phyloP scores from a whole-genome alignment of 2,329 filamentous ascomycete genomes.

The Hypoxylon sp. region DNA sequence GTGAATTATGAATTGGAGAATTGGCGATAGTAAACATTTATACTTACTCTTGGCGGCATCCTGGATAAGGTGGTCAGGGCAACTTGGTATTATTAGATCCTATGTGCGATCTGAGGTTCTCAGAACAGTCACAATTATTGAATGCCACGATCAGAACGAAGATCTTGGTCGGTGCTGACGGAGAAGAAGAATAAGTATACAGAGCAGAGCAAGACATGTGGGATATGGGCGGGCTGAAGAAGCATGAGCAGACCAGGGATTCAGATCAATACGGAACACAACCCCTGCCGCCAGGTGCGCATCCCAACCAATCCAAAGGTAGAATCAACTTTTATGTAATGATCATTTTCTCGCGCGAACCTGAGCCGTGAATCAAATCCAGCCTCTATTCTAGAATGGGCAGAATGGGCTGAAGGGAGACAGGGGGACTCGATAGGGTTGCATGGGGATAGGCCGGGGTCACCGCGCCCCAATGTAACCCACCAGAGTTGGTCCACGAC shows the following conservation, averaged over 20 bases:
- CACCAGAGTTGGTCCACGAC: slow-evolving; percentile 3
- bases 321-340: slow-evolving; percentile 14
- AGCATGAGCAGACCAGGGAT: slow-evolving; percentile 26
- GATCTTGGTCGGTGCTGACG: slow-evolving; percentile 18
- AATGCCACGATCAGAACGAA: slow-evolving; percentile 21
- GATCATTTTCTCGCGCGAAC: slow-evolving; percentile 14
- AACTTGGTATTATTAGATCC: neutral
- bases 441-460: slow-evolving; percentile 27
- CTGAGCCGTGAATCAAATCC: slow-evolving; percentile 5
- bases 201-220: slow-evolving; percentile 7
- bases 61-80: slow-evolving; percentile 1
- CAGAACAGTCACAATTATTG: neutral
- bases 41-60: slow-evolving; percentile 41
- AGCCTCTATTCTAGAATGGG: slow-evolving; percentile 11
- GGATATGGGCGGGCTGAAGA: slow-evolving; percentile 29
- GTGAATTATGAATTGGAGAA: neutral
- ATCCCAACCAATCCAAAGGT: slow-evolving; percentile 15
- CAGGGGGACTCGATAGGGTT: slow-evolving; percentile 20
- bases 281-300: slow-evolving; percentile 22
- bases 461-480: slow-evolving; percentile 26
- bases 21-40: neutral
- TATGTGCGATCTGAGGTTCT: slow-evolving; percentile 1
- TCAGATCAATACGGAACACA: slow-evolving; percentile 8
- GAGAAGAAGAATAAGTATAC: slow-evolving; percentile 14
- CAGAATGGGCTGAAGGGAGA: too few relatives aligned